Conservation (phyloP, 2,329 filamentous ascomycete genomes). For the Pseudogymnoascus sp. region DNA sequence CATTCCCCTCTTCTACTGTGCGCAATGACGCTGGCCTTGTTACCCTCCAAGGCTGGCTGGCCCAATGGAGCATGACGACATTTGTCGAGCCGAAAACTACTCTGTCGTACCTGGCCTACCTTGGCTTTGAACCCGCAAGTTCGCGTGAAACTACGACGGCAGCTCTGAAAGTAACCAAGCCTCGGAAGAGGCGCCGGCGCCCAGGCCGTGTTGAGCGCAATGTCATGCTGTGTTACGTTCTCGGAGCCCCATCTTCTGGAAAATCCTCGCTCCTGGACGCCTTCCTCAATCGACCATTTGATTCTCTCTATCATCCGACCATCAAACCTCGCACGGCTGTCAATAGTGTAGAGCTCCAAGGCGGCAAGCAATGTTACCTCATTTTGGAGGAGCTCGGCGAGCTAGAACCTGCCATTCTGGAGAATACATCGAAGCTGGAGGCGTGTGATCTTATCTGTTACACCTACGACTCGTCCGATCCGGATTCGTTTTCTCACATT, state of each 20-base stretch:
- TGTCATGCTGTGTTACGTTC: slow-evolving; percentile 86
- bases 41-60: slow-evolving; percentile 93
- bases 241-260: slow-evolving; percentile 77
- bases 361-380: slow-evolving; percentile 93
- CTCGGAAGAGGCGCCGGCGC: slow-evolving; percentile 74
- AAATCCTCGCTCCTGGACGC: slow-evolving; percentile 88
- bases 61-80: slow-evolving; percentile 99
- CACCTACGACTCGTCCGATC: slow-evolving; percentile 92
- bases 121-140: slow-evolving; percentile 81
- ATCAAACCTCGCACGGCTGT: slow-evolving; percentile 91
- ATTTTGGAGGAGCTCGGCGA: slow-evolving; percentile 94
- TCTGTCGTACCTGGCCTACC: slow-evolving; percentile 88
- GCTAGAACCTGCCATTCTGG: slow-evolving; percentile 87
- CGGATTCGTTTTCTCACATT: slow-evolving; percentile 90
- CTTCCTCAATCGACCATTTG: slow-evolving; percentile 84
- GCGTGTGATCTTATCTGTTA: slow-evolving; percentile 92
- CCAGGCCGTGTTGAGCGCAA: slow-evolving; percentile 86
- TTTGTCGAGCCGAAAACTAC: slow-evolving; percentile 94
- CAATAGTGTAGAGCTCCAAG: slow-evolving; percentile 91
- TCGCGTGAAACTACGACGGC: slow-evolving; percentile 69
- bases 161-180: slow-evolving; percentile 86
- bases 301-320: slow-evolving; percentile 76
- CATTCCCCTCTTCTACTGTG: slow-evolving; percentile 88
- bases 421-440: slow-evolving; percentile 83
- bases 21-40: slow-evolving; percentile 93